Conservation (phyloP, 345 rosid species). For the Dimocarpus longan region DNA sequence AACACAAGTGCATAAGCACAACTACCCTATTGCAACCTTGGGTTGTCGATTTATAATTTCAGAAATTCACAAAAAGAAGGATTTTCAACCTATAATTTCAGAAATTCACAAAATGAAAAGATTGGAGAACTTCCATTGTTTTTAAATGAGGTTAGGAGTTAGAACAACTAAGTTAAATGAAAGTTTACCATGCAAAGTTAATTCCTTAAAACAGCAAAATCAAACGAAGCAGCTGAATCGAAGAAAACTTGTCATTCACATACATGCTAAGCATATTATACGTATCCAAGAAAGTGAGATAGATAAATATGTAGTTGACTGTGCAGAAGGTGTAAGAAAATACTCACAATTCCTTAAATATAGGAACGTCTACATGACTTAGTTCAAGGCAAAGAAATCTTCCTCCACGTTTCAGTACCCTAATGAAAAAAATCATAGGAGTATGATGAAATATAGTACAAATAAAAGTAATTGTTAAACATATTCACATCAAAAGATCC, state of each 20-base stretch:
- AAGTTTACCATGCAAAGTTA: not conserved
- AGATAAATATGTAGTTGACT: not conserved
- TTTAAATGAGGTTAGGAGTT: not conserved
- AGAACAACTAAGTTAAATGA: not conserved
- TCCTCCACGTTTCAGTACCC: slow-evolving; percentile 93
- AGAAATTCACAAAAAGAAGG: not conserved
- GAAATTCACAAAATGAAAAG: not conserved
- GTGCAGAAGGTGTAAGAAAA: slow-evolving; percentile 12
- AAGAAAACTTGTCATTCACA: not conserved
- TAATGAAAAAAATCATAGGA: slow-evolving; percentile 21
- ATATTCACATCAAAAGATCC: not conserved
- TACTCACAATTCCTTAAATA: slow-evolving; percentile 87
- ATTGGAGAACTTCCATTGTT: not conserved
- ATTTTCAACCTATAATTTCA: too few relatives aligned
- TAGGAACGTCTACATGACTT: slow-evolving; percentile 84
- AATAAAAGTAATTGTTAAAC: not conserved
- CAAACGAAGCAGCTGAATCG: not conserved
- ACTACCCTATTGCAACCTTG: not conserved
- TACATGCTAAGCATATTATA: not conserved
- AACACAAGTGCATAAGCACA: not conserved
- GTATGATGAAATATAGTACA: not conserved
- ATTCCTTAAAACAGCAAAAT: not conserved
- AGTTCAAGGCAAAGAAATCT: slow-evolving; percentile 95
- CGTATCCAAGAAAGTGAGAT: not conserved
- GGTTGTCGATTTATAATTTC: not conserved